Base-by-base conservation (phyloP, 169 alveolate genomes). In the Cryptosporidium sp. region DNA sequence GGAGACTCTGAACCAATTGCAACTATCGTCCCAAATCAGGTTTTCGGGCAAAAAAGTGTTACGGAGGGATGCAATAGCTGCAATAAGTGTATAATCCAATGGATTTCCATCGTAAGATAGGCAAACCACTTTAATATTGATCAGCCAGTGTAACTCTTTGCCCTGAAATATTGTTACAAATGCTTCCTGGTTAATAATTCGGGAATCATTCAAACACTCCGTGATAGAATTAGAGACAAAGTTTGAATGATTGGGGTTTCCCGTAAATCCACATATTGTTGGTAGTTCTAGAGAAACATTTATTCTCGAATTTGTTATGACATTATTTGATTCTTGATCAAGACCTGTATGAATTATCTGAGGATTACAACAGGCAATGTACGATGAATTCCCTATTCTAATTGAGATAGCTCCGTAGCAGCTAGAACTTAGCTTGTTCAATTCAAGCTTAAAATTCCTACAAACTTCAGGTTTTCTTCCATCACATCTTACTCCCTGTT, bases 381-480 rank as follows among this genome's bases (percentile, higher is more conserved):
- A 80, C 0, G 89, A 80, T 9, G 89, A 80, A 39, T 59, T 80
- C 18, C 89, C 89, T 29, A 52, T 52, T 43, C 75, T 80, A 18
- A 80, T 48, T 21, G 89, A 80, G 48, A 80, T 37, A 12, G 71
- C 55, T 14, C 71, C 73, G 16, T 43, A n/a, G 35, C 8, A 14
- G 55, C 52, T 59, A 39, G 73, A 39, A 43, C 80, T 45, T 9
- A 62, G 39, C 59, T 39, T 26, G 21, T 55, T 80, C 43, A 37
- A 26, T 26, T 80, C 80, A 12, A 80, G 14, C 21, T 23, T 33
- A 62, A 80, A 62, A 43, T 43, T 41, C 10, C 89, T 35, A 31
- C 80, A 80, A 41, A 80, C 75, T 39, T 80, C 75, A 23, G 89
- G 75, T 33, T 59, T 80, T n/a, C 89, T 80, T 61, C 89, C 89